Evolutionary conservation across 495 filamentous ascomycete species (phyloP).

Genomic region (Aspergillus sclerotiicarbonarius): DNA sequence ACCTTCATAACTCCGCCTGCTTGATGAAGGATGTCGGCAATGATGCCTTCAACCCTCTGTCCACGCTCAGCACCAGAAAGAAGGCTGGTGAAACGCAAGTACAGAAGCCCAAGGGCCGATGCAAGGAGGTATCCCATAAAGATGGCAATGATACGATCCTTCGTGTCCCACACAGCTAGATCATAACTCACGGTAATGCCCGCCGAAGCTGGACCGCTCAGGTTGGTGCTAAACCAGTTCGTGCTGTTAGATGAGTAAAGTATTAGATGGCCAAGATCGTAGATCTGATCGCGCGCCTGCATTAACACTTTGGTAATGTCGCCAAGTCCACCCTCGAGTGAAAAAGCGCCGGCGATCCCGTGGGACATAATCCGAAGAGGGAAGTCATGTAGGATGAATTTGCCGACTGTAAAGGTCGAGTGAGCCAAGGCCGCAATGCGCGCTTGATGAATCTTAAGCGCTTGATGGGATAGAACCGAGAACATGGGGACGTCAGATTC

Average conservation of each 20-base stretch:
- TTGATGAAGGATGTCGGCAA: constrained; percentile 84
- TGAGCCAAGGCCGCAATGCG: constrained; percentile 28
- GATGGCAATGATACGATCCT: constrained; percentile 77
- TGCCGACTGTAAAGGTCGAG: constrained; percentile 20
- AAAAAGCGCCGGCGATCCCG: constrained; percentile 23
- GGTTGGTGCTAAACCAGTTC: constrained; percentile 26
- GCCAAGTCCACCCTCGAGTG: constrained; percentile 16
- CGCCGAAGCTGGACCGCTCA: constrained; percentile 20
- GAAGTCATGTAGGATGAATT: constrained; percentile 40
- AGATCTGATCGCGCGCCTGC: constrained; percentile 23
- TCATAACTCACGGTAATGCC: constrained; percentile 49
- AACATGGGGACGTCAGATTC: constrained; percentile 60
- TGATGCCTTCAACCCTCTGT: constrained; percentile 69
- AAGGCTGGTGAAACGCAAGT: constrained; percentile 67
- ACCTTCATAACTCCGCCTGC: constrained; percentile 97
- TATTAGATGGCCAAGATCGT: constrained; percentile 18
- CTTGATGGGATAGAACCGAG: constrained; percentile 60
- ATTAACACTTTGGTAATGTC: constrained; percentile 15
- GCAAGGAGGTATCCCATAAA: constrained; percentile 76
- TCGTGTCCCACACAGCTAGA: constrained; percentile 72
- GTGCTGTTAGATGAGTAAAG: constrained; percentile 24
- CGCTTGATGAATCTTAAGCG: constrained; percentile 50
- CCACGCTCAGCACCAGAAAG: constrained; percentile 62
- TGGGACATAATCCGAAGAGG: constrained; percentile 34
- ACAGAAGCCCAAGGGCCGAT: constrained; percentile 69